Base-by-base conservation (phyloP, 2,329 filamentous ascomycete species). In the Aspergillus ustus region DNA sequence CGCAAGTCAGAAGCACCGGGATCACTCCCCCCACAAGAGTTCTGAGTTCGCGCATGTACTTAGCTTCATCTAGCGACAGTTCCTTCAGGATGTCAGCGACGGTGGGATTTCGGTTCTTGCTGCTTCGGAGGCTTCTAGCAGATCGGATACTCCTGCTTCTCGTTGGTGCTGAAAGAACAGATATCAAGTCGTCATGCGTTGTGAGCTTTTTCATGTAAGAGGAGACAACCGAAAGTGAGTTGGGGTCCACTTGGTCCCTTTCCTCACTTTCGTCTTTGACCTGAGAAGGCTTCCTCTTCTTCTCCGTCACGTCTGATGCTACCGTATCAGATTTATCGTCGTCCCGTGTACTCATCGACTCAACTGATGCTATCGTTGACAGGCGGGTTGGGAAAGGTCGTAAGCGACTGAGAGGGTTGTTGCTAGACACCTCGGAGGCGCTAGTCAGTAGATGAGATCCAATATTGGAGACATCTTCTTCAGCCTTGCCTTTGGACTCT, bases 21-120 rank as follows among this genome's bases (percentile, higher is more conserved):
- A 99, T 91, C 22, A 99, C 94, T 59, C 95, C 95, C 69, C 97
- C 93, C 7, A 98, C 93, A 34, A 99, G 80, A 0, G 95, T 97
- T 72, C 93, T 92, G 34, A 99, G 84, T 77, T 99, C 95, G 58
- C 93, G 87, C 77, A 90, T 89, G 73, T 98, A 99, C 67, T 95
- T 90, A 49, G 86, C 81, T 76, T 99, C 95, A 69, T 98, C 95
- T 5, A 90, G 86, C 11, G 86, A 83, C 65, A 99, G 88, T 72
- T 97, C 93, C 56, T 85, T 84, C 74, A 98, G 84, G 20, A 98
- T 81, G 65, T 94, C 92, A 22, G 86, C 83, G 11, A 92, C 83
- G 1, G 89, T 93, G 45, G 90, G 87, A 31, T 87, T 85, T 40
- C 85, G 84, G 70, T 86, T 90, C 62, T 89, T 87, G 68, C 88